Conservation (phyloP, 345 rosid genomes). For the Adansonia digitata region DNA sequence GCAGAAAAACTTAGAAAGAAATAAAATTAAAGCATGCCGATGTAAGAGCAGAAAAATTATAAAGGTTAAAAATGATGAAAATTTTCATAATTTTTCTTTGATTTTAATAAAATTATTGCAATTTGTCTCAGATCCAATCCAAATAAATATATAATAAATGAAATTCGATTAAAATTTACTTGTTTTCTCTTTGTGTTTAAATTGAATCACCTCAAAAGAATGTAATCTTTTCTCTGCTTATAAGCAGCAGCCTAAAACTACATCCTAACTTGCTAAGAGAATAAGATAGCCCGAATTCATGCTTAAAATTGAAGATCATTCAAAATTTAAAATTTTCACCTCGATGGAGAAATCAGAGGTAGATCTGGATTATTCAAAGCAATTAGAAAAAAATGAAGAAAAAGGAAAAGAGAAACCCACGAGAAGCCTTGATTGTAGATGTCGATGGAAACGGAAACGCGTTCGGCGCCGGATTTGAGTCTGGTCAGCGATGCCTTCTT, state of each 20-base stretch:
- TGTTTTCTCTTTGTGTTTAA: background rate
- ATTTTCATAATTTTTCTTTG: background rate
- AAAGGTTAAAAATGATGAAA: background rate
- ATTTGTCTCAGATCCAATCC: too few species aligned
- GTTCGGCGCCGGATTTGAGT: slow-evolving; percentile 86
- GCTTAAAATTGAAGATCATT: background rate
- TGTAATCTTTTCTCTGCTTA: background rate
- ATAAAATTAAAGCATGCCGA: background rate
- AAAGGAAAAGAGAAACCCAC: slow-evolving; percentile 35
- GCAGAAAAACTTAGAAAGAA: background rate
- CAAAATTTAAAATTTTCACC: background rate
- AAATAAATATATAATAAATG: background rate
- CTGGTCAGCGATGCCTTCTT: slow-evolving; percentile 37
- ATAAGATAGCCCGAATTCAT: background rate
- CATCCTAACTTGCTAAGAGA: background rate
- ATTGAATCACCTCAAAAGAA: too few species aligned
- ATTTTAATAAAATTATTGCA: background rate
- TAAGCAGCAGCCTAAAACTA: background rate
- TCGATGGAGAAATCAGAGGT: background rate
- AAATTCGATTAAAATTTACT: background rate
- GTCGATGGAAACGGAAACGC: slow-evolving; percentile 70
- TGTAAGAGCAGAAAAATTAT: background rate
- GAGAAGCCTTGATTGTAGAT: slow-evolving; percentile 90
- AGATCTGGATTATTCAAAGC: slow-evolving; percentile 9
- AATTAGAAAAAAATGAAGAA: background rate